Percentiles rank a stretch among this genome's conserved stretches.
Evolutionary conservation across 2,329 filamentous ascomycete species (phyloP).

Genomic region (Monilinia fructicola): DNA sequence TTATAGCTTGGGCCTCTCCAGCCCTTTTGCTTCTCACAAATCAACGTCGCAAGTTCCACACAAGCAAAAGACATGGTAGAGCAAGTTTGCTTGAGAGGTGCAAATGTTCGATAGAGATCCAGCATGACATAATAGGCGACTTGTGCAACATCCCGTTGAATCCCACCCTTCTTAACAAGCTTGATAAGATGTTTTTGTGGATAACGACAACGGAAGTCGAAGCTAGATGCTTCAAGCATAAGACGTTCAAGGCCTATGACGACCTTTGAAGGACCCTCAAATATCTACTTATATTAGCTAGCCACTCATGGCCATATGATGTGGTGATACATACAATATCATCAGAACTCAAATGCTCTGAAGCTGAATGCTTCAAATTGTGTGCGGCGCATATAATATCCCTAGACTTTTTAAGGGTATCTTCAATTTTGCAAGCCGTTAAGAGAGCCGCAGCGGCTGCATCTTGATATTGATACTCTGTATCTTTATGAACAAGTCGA

Average conservation of each 20-base stretch:
- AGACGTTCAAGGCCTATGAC: slow-evolving; percentile 89
- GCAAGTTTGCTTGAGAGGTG: slow-evolving; percentile 84
- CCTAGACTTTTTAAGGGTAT: slow-evolving; percentile 93
- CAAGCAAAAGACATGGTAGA: slow-evolving; percentile 82
- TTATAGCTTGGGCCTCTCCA: slow-evolving; percentile 50
- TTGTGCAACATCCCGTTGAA: slow-evolving; percentile 57
- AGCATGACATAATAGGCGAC: slow-evolving; percentile 79
- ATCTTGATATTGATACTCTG: slow-evolving; percentile 82
- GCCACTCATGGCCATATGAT: background rate
- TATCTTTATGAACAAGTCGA: slow-evolving; percentile 78
- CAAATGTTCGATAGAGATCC: slow-evolving; percentile 91
- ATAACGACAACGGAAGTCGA: slow-evolving; percentile 88
- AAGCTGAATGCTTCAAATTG: slow-evolving; percentile 66
- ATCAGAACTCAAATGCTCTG: slow-evolving; percentile 72
- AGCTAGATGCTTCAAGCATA: slow-evolving; percentile 88
- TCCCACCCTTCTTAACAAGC: slow-evolving; percentile 53
- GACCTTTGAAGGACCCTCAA: slow-evolving; percentile 74
- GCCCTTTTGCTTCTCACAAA: slow-evolving; percentile 55
- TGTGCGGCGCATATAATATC: slow-evolving; percentile 90
- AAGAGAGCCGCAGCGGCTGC: slow-evolving; percentile 86
- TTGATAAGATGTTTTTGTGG: slow-evolving; percentile 85
- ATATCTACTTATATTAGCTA: slow-evolving; percentile 54
- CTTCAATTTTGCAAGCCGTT: slow-evolving; percentile 94
- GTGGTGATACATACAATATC: slow-evolving; percentile 62
- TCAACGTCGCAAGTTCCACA: slow-evolving; percentile 73